Base-by-base conservation (phyloP, 2,329 filamentous ascomycete species). In the Alternaria sp. region DNA sequence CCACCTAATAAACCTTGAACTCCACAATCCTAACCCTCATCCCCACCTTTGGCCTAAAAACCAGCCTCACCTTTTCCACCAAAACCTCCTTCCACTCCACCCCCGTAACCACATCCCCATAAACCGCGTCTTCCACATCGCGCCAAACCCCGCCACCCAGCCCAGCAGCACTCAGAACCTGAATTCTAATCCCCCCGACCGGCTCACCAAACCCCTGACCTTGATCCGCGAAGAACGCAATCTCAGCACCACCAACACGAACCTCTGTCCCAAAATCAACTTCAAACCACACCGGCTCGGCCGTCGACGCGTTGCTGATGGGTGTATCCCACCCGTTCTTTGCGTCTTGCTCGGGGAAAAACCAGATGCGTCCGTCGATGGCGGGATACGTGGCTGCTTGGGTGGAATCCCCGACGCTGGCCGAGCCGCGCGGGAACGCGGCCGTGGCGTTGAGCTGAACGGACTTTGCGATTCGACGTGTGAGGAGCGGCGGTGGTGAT, bases 341-440 rank as follows among this genome's bases (percentile, higher is more conserved):
- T 0, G 78, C 66, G 26, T 79, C 76, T 1, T 72, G 54, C 44
- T 71, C 58, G 1, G 65, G 70, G 60, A 75, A 79, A 66, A 80
- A 80, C 73, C 73, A 79, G 14, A 79, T 68, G 6, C 78, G 70
- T 3, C 78, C 78, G 50, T 80, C 78, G 40, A 80, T 78, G 1
- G 76, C 68, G 7, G 76, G 70, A 36, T 80, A 75, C 0, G 79
- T 63, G 23, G 67, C 64, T 9, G 67, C 57, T 0, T 65, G 53
- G 21, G 72, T 54, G 7, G 58, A 62, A 2, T 68, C 68, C 3
- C 67, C 60, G 9, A 68, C 67, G 0, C 76, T 78, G 4, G 72
- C 72, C 13, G 62, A 74, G 23, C 74, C 78, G 0, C 60, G 58
- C 1, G 78, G 78, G 40, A 72, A 78, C 0, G 68, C 11, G 0